Conservation (phyloP, 345 rosid genomes). For the Citrus medica region DNA sequence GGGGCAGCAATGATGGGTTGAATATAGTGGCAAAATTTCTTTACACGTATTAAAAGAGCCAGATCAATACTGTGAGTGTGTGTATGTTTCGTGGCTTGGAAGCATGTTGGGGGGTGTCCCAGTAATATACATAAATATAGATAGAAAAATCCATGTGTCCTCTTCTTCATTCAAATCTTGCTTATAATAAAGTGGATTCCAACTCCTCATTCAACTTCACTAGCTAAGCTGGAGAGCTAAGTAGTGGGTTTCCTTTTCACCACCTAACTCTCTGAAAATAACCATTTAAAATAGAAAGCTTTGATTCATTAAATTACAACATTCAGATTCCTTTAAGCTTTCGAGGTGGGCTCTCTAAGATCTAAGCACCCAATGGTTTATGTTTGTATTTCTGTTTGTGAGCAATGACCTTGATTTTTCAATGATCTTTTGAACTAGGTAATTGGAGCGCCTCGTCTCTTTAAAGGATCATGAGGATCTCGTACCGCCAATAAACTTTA, state of each 20-base stretch:
- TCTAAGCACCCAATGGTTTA: slow-evolving; percentile 47
- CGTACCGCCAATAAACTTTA: not conserved
- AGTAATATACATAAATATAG: not conserved
- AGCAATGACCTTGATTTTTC: slow-evolving; percentile 26
- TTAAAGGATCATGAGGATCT: slow-evolving; percentile 13
- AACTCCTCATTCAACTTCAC: slow-evolving; percentile 67
- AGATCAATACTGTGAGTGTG: not conserved
- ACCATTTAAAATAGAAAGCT: slow-evolving; percentile 28
- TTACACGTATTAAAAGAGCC: slow-evolving; percentile 52
- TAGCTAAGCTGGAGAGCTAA: not conserved
- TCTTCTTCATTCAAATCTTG: slow-evolving; percentile 43
- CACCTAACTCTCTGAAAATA: slow-evolving; percentile 71
- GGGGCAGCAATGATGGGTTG: slow-evolving; percentile 58
- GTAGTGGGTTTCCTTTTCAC: slow-evolving; percentile 83
- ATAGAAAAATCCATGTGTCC: slow-evolving; percentile 21
- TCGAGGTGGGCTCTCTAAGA: slow-evolving; percentile 58
- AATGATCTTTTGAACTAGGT: not conserved
- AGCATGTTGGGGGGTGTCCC: slow-evolving; percentile 56
- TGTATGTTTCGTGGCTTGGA: slow-evolving; percentile 39
- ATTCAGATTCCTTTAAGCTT: slow-evolving; percentile 33
- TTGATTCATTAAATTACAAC: slow-evolving; percentile 27
- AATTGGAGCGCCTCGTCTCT: not conserved
- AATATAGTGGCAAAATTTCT: slow-evolving; percentile 48
- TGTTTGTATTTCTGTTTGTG: slow-evolving; percentile 21
- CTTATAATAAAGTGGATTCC: slow-evolving; percentile 81